Conservation (phyloP, 1,139 yeast species). For the Kodamaea alishanica region DNA sequence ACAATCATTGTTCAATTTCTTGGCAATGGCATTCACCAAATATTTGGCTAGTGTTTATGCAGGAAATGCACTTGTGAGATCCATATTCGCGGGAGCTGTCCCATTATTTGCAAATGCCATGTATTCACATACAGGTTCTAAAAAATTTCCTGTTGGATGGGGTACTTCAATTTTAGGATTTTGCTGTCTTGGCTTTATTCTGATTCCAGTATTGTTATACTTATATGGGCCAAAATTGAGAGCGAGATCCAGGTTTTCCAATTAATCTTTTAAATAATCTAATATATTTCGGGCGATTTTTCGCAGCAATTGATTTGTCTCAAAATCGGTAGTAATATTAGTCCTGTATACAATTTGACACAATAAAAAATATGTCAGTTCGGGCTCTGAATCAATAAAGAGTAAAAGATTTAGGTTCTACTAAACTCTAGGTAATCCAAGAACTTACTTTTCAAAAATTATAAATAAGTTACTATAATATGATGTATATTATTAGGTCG, state of each 20-base stretch:
- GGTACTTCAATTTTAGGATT: conserved; percentile 49
- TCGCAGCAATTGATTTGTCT: no score
- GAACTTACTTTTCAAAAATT: no score
- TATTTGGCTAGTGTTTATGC: conserved; percentile 58
- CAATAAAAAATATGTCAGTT: no score
- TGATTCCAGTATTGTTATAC: conserved; percentile 45
- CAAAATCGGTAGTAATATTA: no score
- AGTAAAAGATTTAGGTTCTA: no score
- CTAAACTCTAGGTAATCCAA: no score
- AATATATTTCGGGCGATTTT: no score
- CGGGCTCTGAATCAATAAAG: no score
- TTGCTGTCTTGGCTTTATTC: conserved; percentile 37
- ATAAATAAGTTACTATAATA: no score
- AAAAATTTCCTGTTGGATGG: conserved; percentile 53
- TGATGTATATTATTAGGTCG: no score
- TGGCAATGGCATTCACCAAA: conserved; percentile 31
- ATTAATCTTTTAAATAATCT: no score
- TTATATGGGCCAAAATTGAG: conserved; percentile 47
- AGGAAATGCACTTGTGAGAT: conserved; percentile 50
- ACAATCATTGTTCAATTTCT: conserved; percentile 35
- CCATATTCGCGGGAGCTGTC: conserved; percentile 55
- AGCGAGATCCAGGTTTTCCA: conserved; percentile 36
- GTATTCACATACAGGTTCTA: conserved; percentile 42
- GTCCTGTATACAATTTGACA: no score
- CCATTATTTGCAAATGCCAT: conserved; percentile 56